A percentile compares a stretch with the other conserved stretches of the same genome.
These are phyloP conservation scores for Metarhizium rileyi DNA, from an alignment of 2,329 filamentous ascomycete genomes.

Conservation along the genomic window DNA sequence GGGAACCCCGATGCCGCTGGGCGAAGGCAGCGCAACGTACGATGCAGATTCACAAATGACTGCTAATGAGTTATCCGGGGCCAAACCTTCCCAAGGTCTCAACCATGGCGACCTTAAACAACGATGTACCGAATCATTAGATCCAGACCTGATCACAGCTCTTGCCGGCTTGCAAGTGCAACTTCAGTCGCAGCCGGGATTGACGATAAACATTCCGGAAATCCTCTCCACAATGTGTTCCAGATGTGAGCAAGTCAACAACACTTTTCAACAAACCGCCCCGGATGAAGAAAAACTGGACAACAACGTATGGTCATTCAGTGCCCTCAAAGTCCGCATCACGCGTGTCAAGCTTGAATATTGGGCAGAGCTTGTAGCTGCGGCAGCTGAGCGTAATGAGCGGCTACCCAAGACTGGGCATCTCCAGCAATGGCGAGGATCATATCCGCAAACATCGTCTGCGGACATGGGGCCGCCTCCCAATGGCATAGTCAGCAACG, in stretches of 20 bases:
- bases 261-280: constrained; percentile 21
- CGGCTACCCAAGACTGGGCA: constrained; percentile 7
- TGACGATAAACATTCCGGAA: constrained; percentile 33
- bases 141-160: constrained; percentile 29
- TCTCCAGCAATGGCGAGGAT: constrained; percentile 8
- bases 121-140: constrained; percentile 19
- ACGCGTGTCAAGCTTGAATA: constrained; percentile 35
- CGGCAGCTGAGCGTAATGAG: constrained; percentile 19
- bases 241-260: constrained; percentile 34
- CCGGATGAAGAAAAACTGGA: constrained; percentile 25
- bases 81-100: neutral
- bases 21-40: constrained; percentile 14
- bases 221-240: constrained; percentile 31
- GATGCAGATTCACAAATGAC: constrained; percentile 16
- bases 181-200: constrained; percentile 32
- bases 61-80: constrained; percentile 5
- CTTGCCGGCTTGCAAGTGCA: constrained; percentile 31
- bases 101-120: constrained; percentile 3
- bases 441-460: constrained; percentile 8
- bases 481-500: constrained; percentile 6
- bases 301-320: constrained; percentile 39
- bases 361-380: constrained; percentile 36
- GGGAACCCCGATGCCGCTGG: constrained; percentile 15
- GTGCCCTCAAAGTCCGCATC: constrained; percentile 36
- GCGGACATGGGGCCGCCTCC: constrained; percentile 1